Evolutionary conservation across 257 asterid genomes (phyloP).

Genomic region (Solanum chilense): DNA sequence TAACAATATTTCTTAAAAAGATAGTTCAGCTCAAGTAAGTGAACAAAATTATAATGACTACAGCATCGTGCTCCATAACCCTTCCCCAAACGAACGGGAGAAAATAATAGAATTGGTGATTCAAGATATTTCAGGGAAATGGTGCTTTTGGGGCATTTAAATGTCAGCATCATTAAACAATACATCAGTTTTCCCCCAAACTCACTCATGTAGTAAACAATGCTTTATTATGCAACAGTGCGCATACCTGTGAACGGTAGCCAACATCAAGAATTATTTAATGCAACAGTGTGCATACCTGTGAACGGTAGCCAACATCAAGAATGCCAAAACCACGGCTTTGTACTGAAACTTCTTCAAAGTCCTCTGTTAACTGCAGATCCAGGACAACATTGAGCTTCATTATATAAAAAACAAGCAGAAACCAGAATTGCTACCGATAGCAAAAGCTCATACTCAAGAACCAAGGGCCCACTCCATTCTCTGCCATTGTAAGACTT

Average conservation of each 20-base stretch:
- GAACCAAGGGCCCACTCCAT: background rate
- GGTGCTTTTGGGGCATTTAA: background rate
- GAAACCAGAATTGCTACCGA: background rate
- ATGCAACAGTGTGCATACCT: constrained; percentile 21
- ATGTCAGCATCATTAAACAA: background rate
- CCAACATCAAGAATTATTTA: constrained; percentile 68
- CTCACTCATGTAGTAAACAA: background rate
- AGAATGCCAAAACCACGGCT: constrained; percentile 93
- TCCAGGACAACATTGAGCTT: background rate
- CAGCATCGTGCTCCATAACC: background rate
- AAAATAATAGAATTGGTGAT: background rate
- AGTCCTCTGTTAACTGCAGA: constrained; percentile 65
- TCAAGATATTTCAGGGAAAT: background rate
- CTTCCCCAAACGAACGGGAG: background rate
- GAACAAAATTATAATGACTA: background rate
- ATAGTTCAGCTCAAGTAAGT: background rate
- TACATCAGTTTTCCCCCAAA: background rate
- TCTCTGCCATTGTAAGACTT: background rate
- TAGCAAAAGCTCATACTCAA: background rate
- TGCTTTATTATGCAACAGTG: background rate
- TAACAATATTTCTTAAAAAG: background rate
- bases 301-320: constrained; percentile 78
- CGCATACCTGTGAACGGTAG: constrained; percentile 56
- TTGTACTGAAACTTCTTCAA: constrained; percentile 63
- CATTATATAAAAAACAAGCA: background rate